phyloP scores from a whole-genome alignment of 108 stramenopile species.

The Parietichytrium sp. region DNA sequence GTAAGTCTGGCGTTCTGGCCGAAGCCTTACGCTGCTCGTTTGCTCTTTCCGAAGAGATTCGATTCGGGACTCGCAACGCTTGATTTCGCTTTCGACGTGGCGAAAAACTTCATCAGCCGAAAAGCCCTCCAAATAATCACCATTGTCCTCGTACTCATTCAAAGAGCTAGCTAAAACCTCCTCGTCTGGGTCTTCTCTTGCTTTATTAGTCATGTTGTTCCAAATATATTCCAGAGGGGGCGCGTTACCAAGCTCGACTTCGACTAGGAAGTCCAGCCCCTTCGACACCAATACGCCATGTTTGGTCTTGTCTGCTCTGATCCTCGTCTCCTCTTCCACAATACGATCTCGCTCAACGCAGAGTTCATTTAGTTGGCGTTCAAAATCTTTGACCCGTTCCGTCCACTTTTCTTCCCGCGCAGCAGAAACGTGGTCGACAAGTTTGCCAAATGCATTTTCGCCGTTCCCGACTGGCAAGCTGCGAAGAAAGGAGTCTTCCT shows the following conservation, averaged over 20 bases:
- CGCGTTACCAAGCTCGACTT: constrained; percentile 10
- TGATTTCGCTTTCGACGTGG: not conserved
- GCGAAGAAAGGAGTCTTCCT: too few relatives aligned
- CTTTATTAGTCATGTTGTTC: not conserved
- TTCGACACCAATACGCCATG: not conserved
- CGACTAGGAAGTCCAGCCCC: constrained; percentile 11
- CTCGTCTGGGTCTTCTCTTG: not conserved
- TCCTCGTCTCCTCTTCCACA: not conserved
- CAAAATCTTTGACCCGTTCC: not conserved
- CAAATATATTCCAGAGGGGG: not conserved
- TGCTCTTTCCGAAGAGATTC: not conserved
- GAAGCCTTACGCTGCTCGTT: not conserved
- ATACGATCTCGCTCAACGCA: constrained; percentile 17
- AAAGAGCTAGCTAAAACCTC: not conserved
- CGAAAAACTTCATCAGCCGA: not conserved
- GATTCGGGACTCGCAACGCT: not conserved
- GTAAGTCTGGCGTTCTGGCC: not conserved
- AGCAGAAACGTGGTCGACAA: constrained; percentile 3
- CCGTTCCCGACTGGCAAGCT: not conserved
- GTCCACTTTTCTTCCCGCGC: not conserved
- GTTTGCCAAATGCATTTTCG: not conserved
- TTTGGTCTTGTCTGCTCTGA: not conserved
- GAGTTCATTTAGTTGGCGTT: not conserved
- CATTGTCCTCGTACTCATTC: not conserved
- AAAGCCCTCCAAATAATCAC: not conserved